phyloP scores from a whole-genome alignment of 2,329 filamentous ascomycete genomes.

The Fusarium sacchari region DNA sequence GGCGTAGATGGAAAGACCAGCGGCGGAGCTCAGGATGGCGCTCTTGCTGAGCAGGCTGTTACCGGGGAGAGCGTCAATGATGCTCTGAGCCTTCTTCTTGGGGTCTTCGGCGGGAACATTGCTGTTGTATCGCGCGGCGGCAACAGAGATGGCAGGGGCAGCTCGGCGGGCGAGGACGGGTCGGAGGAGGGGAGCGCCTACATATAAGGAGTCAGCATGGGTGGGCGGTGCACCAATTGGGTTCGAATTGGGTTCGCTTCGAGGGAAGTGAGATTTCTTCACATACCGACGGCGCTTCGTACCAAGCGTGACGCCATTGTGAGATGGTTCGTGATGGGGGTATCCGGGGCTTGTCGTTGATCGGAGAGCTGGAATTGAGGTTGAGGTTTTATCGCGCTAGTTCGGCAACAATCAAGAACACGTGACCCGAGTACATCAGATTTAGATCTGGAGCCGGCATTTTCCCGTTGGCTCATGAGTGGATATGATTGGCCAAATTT shows the following conservation, averaged over 20 bases:
- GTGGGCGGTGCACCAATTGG: conserved; percentile 46
- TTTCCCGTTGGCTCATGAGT: conserved; percentile 34
- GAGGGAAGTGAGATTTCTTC: conserved; percentile 12
- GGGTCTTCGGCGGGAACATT: conserved; percentile 87
- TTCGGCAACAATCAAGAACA: conserved; percentile 52
- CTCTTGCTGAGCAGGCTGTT: conserved; percentile 95
- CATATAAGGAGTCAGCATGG: conserved; percentile 38
- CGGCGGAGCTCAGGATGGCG: conserved; percentile 92
- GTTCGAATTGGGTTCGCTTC: conserved; percentile 20
- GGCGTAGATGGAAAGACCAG: conserved; percentile 90
- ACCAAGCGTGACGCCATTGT: conserved; percentile 98
- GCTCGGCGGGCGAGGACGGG: conserved; percentile 79
- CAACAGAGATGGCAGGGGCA: conserved; percentile 78
- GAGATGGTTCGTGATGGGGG: conserved; percentile 67
- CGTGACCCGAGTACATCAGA: conserved; percentile 47
- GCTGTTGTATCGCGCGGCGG: conserved; percentile 75
- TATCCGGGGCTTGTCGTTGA: conserved; percentile 58
- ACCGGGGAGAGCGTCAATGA: conserved; percentile 92
- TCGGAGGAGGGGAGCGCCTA: conserved; percentile 92
- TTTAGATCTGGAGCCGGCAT: conserved; percentile 42
- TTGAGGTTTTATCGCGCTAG: conserved; percentile 63
- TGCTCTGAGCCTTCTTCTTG: conserved; percentile 95
- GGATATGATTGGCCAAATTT: conserved; percentile 45
- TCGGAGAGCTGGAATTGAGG: conserved; percentile 57
- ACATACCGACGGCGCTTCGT: conserved; percentile 94